Evolutionary conservation across 495 filamentous ascomycete species (phyloP).

Genomic region (Aspergillus biplanus): DNA sequence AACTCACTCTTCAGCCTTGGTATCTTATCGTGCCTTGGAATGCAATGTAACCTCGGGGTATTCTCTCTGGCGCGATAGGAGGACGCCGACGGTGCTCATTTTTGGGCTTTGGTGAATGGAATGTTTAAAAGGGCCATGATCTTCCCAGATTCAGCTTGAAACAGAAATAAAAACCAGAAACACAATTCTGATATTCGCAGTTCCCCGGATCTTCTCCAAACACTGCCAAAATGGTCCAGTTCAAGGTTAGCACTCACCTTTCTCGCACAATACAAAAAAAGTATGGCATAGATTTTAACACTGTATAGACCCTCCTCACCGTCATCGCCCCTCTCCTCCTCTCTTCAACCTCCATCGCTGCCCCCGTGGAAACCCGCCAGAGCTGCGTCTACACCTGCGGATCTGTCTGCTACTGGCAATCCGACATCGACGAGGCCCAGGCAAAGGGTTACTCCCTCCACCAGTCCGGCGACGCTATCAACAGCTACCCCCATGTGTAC

Average conservation of each 20-base stretch:
- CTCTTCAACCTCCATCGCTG: constrained; percentile 44
- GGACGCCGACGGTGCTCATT: neutral
- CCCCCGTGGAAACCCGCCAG: constrained; percentile 47
- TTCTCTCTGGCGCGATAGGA: neutral
- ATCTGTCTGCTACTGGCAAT: constrained; percentile 50
- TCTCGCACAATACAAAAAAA: neutral
- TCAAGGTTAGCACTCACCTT: constrained; percentile 6
- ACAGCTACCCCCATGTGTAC: constrained; percentile 71
- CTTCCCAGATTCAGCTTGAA: neutral
- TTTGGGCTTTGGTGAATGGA: no score
- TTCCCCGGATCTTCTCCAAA: neutral
- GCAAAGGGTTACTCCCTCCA: constrained; percentile 54
- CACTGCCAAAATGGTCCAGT: neutral
- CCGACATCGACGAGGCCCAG: constrained; percentile 52
- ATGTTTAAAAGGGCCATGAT: neutral
- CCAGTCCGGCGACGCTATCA: constrained; percentile 47
- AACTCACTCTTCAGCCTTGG: neutral
- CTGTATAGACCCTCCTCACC: neutral
- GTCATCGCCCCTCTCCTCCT: constrained; percentile 29
- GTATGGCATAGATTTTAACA: no score
- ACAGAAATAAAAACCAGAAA: neutral
- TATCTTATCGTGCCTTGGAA: constrained; percentile 3
- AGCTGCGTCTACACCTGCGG: constrained; percentile 56
- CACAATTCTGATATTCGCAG: neutral
- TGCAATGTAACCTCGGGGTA: constrained; percentile 8